A percentile compares a stretch with the other conserved stretches of the same genome.
Conservation (phyloP, 2,329 filamentous ascomycete species). For the Daldinia eschscholtzii region DNA sequence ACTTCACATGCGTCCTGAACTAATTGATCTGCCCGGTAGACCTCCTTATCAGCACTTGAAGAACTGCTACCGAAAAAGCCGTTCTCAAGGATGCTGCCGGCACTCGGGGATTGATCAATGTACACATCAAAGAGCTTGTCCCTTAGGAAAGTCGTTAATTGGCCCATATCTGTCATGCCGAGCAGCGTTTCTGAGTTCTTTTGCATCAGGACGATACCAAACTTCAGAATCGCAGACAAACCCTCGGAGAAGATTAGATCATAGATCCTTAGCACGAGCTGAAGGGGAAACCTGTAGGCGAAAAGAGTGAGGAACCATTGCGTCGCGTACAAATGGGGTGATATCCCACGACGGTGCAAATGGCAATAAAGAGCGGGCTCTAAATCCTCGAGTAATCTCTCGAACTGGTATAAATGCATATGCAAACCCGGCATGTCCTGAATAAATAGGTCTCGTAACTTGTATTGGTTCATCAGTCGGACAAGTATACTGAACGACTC, state of each 20-base stretch:
- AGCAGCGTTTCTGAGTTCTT: slow-evolving; percentile 86
- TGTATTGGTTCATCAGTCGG: slow-evolving; percentile 95
- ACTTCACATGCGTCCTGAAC: slow-evolving; percentile 93
- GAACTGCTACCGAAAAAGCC: slow-evolving; percentile 97
- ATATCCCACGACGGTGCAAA: slow-evolving; percentile 86
- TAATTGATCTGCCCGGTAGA: slow-evolving; percentile 93
- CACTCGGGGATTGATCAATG: slow-evolving; percentile 92
- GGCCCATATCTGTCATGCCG: slow-evolving; percentile 89
- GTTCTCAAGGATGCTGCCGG: slow-evolving; percentile 93
- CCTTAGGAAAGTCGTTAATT: slow-evolving; percentile 89
- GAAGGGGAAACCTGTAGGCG: slow-evolving; percentile 95
- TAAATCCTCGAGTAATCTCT: slow-evolving; percentile 90
- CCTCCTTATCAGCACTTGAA: slow-evolving; percentile 90
- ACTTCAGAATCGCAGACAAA: slow-evolving; percentile 91
- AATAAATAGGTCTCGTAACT: slow-evolving; percentile 90
- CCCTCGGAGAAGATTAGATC: slow-evolving; percentile 95
- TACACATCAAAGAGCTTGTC: slow-evolving; percentile 97
- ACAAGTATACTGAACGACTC: slow-evolving; percentile 96
- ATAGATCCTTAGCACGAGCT: slow-evolving; percentile 95
- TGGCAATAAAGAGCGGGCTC: slow-evolving; percentile 97
- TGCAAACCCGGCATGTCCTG: slow-evolving; percentile 97
- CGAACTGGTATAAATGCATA: slow-evolving; percentile 93
- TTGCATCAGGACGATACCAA: slow-evolving; percentile 95
- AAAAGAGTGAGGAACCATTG: slow-evolving; percentile 99
- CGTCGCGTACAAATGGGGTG: slow-evolving; percentile 93